Conservation (phyloP, 2,329 filamentous ascomycete genomes). For the Pseudogymnoascus sp. region DNA sequence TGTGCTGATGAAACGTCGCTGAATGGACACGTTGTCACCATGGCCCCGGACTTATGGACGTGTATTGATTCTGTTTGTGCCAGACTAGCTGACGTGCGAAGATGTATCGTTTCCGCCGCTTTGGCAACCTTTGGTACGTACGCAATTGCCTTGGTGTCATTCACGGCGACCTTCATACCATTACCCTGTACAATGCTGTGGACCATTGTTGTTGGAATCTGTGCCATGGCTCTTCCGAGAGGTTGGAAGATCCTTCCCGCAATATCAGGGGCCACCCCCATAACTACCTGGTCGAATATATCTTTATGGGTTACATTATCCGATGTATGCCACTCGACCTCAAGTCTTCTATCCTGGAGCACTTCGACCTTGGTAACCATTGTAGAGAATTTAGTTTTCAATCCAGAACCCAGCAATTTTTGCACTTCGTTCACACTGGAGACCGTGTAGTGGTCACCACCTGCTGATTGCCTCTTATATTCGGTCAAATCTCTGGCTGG, state of each 20-base stretch:
- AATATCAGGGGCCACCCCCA: constrained; percentile 49
- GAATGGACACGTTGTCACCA: constrained; percentile 46
- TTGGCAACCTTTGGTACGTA: constrained; percentile 12
- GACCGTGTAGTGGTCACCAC: constrained; percentile 45
- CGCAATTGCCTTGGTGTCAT: constrained; percentile 11
- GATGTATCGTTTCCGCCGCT: constrained; percentile 23
- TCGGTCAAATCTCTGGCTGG: constrained; percentile 46
- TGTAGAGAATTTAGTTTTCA: constrained; percentile 37
- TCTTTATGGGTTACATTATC: constrained; percentile 25
- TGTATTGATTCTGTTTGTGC: constrained; percentile 41
- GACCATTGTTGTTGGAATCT: constrained; percentile 43
- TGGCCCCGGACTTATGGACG: constrained; percentile 41
- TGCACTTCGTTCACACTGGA: constrained; percentile 45
- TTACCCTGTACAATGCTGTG: constrained; percentile 42
- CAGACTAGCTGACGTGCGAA: constrained; percentile 19
- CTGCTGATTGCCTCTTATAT: constrained; percentile 42
- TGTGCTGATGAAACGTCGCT: constrained; percentile 29
- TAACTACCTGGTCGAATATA: constrained; percentile 44
- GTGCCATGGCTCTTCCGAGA: constrained; percentile 30
- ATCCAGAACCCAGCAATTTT: constrained; percentile 34
- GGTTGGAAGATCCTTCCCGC: constrained; percentile 42
- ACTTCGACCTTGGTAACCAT: constrained; percentile 33
- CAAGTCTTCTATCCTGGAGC: constrained; percentile 22
- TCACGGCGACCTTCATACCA: constrained; percentile 21
- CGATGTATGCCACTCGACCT: constrained; percentile 30